A percentile compares a stretch with the other conserved stretches of the same genome.
These are phyloP conservation scores for Ophiocordyceps camponoti-floridani DNA, from an alignment of 2,329 filamentous ascomycete genomes.

Conservation along the genomic window DNA sequence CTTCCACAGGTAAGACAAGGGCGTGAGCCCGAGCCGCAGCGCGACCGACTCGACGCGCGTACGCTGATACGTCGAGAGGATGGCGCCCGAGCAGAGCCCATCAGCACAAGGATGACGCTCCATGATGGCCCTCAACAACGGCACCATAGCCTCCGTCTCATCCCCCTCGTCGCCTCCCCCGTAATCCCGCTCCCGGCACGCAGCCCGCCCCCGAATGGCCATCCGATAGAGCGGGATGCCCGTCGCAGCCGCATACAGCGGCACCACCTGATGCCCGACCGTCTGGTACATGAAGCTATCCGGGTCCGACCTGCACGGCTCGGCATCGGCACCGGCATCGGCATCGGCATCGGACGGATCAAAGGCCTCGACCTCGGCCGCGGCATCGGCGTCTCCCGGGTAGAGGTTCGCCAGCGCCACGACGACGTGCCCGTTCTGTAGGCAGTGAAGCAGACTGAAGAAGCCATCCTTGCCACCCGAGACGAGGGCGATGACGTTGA, in stretches of 20 bases:
- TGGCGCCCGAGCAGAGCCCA: constrained; percentile 78
- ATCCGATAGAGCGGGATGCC: constrained; percentile 70
- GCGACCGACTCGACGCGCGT: constrained; percentile 91
- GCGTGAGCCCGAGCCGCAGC: constrained; percentile 60
- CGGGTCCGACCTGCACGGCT: constrained; percentile 28
- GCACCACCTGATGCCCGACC: constrained; percentile 73
- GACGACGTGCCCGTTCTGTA: constrained; percentile 67
- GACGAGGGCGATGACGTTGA: constrained; percentile 78
- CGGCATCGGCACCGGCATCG: background rate
- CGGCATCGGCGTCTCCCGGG: constrained; percentile 14
- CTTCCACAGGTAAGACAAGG: constrained; percentile 84
- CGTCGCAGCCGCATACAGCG: constrained; percentile 65
- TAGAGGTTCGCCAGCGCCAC: constrained; percentile 82
- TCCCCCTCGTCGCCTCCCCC: constrained; percentile 27
- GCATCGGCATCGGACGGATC: background rate
- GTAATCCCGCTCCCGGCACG: constrained; percentile 59
- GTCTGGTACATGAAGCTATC: constrained; percentile 99
- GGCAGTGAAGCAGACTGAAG: constrained; percentile 80
- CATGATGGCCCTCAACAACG: constrained; percentile 52
- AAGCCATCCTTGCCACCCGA: constrained; percentile 97
- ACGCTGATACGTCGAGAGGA: constrained; percentile 87
- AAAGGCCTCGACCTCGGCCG: background rate
- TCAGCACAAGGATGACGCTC: constrained; percentile 60
- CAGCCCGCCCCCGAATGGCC: constrained; percentile 52
- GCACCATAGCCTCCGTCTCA: constrained; percentile 76